A percentile compares a stretch with the other conserved stretches of the same genome.
phyloP scores from a whole-genome alignment of 2,329 filamentous ascomycete genomes.

The Lachnellula hyalina region DNA sequence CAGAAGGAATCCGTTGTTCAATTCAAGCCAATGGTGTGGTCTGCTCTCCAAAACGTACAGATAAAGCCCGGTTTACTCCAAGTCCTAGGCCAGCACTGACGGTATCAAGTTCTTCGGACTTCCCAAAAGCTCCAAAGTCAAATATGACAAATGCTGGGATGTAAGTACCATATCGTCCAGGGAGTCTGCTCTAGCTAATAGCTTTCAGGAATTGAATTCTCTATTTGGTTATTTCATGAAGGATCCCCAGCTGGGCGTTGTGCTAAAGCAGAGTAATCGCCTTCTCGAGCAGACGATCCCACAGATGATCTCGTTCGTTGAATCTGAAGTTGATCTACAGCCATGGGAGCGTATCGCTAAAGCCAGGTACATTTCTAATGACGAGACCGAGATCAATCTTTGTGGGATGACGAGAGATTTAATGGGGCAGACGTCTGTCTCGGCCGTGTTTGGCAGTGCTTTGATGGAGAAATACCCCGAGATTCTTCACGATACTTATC shows the following conservation, averaged over 20 bases:
- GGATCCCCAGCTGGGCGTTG: conserved; percentile 40
- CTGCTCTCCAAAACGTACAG: conserved; percentile 17
- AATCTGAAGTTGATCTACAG: conserved; percentile 55
- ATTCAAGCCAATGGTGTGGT: conserved; percentile 18
- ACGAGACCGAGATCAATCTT: conserved; percentile 47
- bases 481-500: conserved; percentile 50
- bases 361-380: conserved; percentile 37
- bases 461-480: conserved; percentile 47
- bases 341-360: conserved; percentile 54
- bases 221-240: conserved; percentile 37
- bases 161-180: conserved; percentile 11
- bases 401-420: conserved; percentile 51
- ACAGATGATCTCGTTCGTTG: conserved; percentile 53
- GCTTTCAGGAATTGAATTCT: conserved; percentile 29
- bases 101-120: conserved; percentile 27
- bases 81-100: conserved; percentile 4
- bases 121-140: conserved; percentile 19
- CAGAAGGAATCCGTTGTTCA: conserved; percentile 22
- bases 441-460: conserved; percentile 47
- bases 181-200: conserved; percentile 37
- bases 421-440: conserved; percentile 44
- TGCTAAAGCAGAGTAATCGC: conserved; percentile 34
- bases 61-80: neutral
- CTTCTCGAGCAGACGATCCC: conserved; percentile 42
- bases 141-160: conserved; percentile 23